These are phyloP conservation scores for Salvia rosmarinus DNA, from an alignment of 257 asterid species.

Conservation along the genomic window DNA sequence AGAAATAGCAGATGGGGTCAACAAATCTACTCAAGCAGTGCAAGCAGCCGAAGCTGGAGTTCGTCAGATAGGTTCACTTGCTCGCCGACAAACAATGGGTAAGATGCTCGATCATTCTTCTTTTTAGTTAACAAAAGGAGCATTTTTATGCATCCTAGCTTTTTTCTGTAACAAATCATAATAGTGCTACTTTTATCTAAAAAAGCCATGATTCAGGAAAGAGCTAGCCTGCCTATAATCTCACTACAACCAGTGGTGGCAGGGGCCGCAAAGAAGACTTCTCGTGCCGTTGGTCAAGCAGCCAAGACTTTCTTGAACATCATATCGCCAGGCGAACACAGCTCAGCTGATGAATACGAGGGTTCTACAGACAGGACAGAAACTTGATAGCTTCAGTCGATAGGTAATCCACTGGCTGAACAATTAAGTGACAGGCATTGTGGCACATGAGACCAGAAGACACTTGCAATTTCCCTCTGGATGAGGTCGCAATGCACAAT, in stretches of 20 bases:
- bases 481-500: slow-evolving; percentile 3
- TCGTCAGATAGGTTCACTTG: slow-evolving; percentile 79
- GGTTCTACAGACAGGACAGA: slow-evolving; percentile 40
- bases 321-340: slow-evolving; percentile 61
- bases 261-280: slow-evolving; percentile 91
- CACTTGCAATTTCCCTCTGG: slow-evolving; percentile 12
- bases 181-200: slow-evolving; percentile 27
- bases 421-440: slow-evolving; percentile 8
- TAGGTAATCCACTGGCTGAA: slow-evolving; percentile 22
- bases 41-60: slow-evolving; percentile 96
- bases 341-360: slow-evolving; percentile 49
- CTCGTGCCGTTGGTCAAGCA: slow-evolving; percentile 79
- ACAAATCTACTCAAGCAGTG: slow-evolving; percentile 87
- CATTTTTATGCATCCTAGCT: not conserved
- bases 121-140: not conserved
- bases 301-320: slow-evolving; percentile 64
- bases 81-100: slow-evolving; percentile 83
- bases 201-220: slow-evolving; percentile 90
- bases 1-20: slow-evolving; percentile 85
- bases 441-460: slow-evolving; percentile 24
- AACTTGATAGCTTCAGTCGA: slow-evolving; percentile 27
- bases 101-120: slow-evolving; percentile 38
- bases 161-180: slow-evolving; percentile 27
- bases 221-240: slow-evolving; percentile 84
- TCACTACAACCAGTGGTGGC: slow-evolving; percentile 81